Conservation (phyloP, 2,329 filamentous ascomycete genomes). For the Didymosphaeria variabile region DNA sequence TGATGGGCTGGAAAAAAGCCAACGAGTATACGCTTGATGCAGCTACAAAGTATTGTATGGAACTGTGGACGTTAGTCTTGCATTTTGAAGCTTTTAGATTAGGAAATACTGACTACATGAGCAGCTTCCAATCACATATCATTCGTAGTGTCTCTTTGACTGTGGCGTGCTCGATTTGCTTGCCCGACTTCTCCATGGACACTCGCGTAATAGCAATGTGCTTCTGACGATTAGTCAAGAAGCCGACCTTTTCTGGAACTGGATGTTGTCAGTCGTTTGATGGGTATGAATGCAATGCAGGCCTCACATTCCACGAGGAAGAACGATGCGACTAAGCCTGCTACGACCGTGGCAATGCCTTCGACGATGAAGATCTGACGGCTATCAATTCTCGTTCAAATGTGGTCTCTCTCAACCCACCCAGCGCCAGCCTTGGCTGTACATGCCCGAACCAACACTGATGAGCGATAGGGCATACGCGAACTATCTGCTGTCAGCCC, state of each 20-base stretch:
- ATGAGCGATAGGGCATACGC: conserved; percentile 29
- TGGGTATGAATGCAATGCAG: neutral
- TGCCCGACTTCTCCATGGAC: conserved; percentile 35
- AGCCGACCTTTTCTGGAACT: conserved; percentile 40
- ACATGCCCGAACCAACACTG: neutral
- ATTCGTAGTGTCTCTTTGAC: conserved; percentile 33
- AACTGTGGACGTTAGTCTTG: conserved; percentile 40
- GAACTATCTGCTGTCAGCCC: conserved; percentile 24
- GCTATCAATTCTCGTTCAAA: no score
- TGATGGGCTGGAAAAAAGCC: conserved; percentile 36
- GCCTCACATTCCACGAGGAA: conserved; percentile 38
- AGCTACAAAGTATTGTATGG: conserved; percentile 41
- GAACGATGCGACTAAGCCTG: conserved; percentile 31
- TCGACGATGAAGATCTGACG: conserved; percentile 41
- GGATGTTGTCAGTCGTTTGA: neutral
- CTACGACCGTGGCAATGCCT: conserved; percentile 29
- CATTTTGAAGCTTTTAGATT: no score
- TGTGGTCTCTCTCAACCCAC: no score
- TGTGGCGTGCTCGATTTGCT: conserved; percentile 34
- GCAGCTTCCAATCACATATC: conserved; percentile 43
- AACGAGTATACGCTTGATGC: conserved; percentile 37
- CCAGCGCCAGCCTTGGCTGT: conserved; percentile 33
- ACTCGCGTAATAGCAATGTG: conserved; percentile 35
- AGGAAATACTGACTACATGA: no score
- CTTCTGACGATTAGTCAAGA: conserved; percentile 38